These are phyloP conservation scores for Astrothelium macrocarpum DNA, from an alignment of 495 filamentous ascomycete species.

Conservation along the genomic window DNA sequence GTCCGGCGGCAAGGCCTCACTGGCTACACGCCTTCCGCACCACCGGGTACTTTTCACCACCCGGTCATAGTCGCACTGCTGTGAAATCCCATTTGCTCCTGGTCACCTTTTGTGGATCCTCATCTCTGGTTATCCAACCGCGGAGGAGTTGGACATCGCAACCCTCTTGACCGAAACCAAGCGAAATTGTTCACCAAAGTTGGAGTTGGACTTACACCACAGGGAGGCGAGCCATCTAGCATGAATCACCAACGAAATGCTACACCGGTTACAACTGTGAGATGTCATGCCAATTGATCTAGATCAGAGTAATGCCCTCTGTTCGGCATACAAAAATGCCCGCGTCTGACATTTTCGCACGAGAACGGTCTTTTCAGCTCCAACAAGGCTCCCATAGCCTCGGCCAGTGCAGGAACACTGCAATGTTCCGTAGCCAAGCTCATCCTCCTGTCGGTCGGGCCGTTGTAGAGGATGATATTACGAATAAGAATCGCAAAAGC, in stretches of 20 bases:
- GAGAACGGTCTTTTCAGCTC: no score
- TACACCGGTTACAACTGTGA: no score
- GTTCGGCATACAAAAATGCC: not conserved
- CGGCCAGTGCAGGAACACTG: not conserved
- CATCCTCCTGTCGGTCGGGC: not conserved
- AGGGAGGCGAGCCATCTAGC: not conserved
- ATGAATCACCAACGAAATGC: not conserved
- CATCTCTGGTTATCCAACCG: not conserved
- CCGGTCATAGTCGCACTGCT: not conserved
- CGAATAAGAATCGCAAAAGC: not conserved
- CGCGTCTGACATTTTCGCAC: no score
- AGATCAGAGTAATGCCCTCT: not conserved
- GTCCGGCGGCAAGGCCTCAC: not conserved
- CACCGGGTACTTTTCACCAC: not conserved
- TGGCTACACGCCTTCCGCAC: conserved; percentile 1
- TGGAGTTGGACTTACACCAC: not conserved
- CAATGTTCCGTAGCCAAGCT: not conserved
- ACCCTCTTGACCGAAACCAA: not conserved
- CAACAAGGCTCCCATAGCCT: not conserved
- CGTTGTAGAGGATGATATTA: not conserved
- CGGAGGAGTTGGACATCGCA: not conserved
- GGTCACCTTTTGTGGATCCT: not conserved
- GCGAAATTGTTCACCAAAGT: not conserved
- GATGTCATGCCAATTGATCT: not conserved
- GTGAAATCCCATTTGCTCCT: not conserved